A percentile compares a stretch with the other conserved stretches of the same genome.
Conservation (phyloP, 2,329 filamentous ascomycete genomes). For the Claviceps purpurea region DNA sequence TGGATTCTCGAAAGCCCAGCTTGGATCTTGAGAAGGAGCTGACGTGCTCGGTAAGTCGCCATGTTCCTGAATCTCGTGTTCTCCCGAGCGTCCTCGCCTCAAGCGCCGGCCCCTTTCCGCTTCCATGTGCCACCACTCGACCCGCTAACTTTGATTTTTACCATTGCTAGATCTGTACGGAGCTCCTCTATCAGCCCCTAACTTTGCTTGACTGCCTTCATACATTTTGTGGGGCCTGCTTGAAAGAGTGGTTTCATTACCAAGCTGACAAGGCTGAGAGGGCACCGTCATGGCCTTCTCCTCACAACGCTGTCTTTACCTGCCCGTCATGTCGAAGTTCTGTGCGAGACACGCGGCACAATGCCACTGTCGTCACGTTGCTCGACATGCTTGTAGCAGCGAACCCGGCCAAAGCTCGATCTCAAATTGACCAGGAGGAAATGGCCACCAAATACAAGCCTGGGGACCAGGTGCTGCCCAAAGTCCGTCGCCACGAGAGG, state of each 20-base stretch:
- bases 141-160: not conserved
- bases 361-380: slow-evolving; percentile 80
- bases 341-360: slow-evolving; percentile 77
- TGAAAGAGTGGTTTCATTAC: slow-evolving; percentile 91
- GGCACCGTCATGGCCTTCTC: slow-evolving; percentile 33
- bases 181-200: slow-evolving; percentile 80
- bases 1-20: slow-evolving; percentile 37
- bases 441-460: slow-evolving; percentile 64
- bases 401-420: slow-evolving; percentile 62
- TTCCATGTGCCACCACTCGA: not conserved
- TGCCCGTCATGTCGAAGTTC: slow-evolving; percentile 84
- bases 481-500: slow-evolving; percentile 35
- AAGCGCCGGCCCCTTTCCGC: slow-evolving; percentile 1
- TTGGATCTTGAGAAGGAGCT: slow-evolving; percentile 84
- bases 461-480: slow-evolving; percentile 68
- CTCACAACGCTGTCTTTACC: slow-evolving; percentile 50
- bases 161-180: slow-evolving; percentile 72
- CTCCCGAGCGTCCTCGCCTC: slow-evolving; percentile 12
- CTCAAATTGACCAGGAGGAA: slow-evolving; percentile 60
- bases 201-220: slow-evolving; percentile 88
- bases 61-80: not conserved
- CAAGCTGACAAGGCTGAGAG: slow-evolving; percentile 50
- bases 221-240: slow-evolving; percentile 88
- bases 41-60: slow-evolving; percentile 70
- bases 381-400: slow-evolving; percentile 76